These are phyloP conservation scores for Dactylonectria estremocensis DNA, from an alignment of 2,329 filamentous ascomycete species.

Conservation along the genomic window DNA sequence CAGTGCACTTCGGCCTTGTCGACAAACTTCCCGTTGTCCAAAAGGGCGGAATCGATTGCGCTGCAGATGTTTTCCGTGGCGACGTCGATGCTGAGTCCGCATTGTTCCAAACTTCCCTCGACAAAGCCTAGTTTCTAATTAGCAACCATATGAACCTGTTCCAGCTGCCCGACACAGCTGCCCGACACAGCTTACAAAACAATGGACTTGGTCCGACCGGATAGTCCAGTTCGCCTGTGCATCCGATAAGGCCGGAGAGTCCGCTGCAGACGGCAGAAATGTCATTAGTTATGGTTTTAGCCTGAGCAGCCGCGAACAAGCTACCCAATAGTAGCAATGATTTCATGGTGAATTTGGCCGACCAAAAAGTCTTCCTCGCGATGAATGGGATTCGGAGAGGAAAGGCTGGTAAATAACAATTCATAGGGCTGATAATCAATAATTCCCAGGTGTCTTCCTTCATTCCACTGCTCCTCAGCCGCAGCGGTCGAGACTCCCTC, in stretches of 20 bases:
- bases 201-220: not conserved
- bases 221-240: not conserved
- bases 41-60: constrained; percentile 14
- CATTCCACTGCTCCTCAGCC: not conserved
- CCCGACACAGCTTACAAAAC: not conserved
- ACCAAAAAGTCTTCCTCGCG: not conserved
- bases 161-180: not conserved
- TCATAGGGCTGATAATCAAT: too few relatives aligned
- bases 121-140: not conserved
- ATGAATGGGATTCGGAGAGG: not conserved
- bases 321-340: not conserved
- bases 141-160: not conserved
- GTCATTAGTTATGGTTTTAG: not conserved
- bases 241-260: not conserved
- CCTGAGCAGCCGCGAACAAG: not conserved
- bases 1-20: constrained; percentile 10
- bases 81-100: not conserved
- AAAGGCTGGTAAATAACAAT: not conserved
- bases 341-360: not conserved
- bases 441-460: not conserved
- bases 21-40: constrained; percentile 4
- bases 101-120: not conserved
- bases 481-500: not conserved
- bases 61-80: constrained; percentile 16
- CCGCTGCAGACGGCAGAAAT: not conserved